Evolutionary conservation across 257 asterid genomes (phyloP).

Genomic region (Rhazya stricta): DNA sequence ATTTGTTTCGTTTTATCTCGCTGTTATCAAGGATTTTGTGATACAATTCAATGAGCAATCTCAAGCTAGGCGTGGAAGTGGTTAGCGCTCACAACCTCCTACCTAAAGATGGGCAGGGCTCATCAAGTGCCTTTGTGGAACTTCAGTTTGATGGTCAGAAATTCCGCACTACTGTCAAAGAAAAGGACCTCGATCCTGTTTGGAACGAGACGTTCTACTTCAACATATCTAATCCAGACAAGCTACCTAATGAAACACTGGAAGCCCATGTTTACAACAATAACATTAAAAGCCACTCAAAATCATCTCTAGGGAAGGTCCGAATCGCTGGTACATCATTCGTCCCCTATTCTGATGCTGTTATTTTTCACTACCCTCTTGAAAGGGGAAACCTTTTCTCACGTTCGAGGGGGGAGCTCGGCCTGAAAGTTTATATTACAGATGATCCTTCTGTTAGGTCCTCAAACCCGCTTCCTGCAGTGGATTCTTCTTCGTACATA

Average conservation of each 20-base stretch:
- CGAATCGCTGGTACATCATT: slow-evolving; percentile 56
- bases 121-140: slow-evolving; percentile 71
- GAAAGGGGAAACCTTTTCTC: slow-evolving; percentile 65
- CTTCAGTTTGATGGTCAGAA: slow-evolving; percentile 71
- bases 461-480: slow-evolving; percentile 39
- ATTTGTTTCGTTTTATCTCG: background rate
- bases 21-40: slow-evolving; percentile 8
- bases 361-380: slow-evolving; percentile 65
- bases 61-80: slow-evolving; percentile 82
- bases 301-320: slow-evolving; percentile 73
- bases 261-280: slow-evolving; percentile 68
- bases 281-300: slow-evolving; percentile 35
- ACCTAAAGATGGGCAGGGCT: slow-evolving; percentile 80
- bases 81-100: slow-evolving; percentile 76
- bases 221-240: slow-evolving; percentile 53
- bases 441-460: slow-evolving; percentile 55
- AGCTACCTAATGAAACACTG: slow-evolving; percentile 47
- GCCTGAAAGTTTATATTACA: slow-evolving; percentile 62
- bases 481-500: slow-evolving; percentile 36
- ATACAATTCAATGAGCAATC: slow-evolving; percentile 51
- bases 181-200: slow-evolving; percentile 68
- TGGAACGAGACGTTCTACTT: slow-evolving; percentile 83
- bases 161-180: slow-evolving; percentile 72
- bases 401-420: slow-evolving; percentile 72
- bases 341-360: slow-evolving; percentile 67